phyloP scores from a whole-genome alignment of 495 filamentous ascomycete genomes.

The Sabuloglossum arenarium region DNA sequence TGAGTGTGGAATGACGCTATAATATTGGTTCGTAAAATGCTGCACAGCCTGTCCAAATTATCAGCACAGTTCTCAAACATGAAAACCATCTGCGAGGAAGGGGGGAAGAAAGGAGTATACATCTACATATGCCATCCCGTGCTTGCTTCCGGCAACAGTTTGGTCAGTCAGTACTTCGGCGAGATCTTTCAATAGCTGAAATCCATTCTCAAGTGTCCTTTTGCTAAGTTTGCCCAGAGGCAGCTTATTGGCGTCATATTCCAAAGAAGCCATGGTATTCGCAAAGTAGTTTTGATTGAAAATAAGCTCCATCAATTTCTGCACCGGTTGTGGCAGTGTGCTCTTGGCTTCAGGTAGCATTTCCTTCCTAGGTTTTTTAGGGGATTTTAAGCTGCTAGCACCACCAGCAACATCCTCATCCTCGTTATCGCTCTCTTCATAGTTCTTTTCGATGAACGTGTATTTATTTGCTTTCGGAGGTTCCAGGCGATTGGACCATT shows the following conservation, averaged over 20 bases:
- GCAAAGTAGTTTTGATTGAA: constrained; percentile 55
- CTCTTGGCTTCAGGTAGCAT: constrained; percentile 21
- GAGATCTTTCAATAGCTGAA: constrained; percentile 51
- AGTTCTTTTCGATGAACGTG: constrained; percentile 51
- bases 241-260: constrained; percentile 58
- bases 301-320: constrained; percentile 55
- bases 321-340: constrained; percentile 33
- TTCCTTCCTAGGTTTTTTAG: constrained; percentile 16
- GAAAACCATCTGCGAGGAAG: background rate
- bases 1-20: constrained; percentile 59
- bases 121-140: constrained; percentile 16
- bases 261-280: constrained; percentile 41
- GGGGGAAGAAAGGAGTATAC: background rate
- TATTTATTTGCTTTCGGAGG: constrained; percentile 46
- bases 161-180: constrained; percentile 36
- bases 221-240: constrained; percentile 72
- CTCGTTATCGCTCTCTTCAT: constrained; percentile 45
- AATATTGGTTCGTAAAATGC: constrained; percentile 50
- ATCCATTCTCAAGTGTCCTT: constrained; percentile 46
- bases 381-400: background rate
- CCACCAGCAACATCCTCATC: constrained; percentile 21
- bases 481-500: constrained; percentile 40
- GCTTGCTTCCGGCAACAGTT: constrained; percentile 22
- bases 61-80: background rate
- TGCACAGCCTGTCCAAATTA: constrained; percentile 23